A percentile compares a stretch with the other conserved stretches of the same genome.
Conservation (phyloP, 371 early-diverging fungal genomes). For the Mycotypha africana region DNA sequence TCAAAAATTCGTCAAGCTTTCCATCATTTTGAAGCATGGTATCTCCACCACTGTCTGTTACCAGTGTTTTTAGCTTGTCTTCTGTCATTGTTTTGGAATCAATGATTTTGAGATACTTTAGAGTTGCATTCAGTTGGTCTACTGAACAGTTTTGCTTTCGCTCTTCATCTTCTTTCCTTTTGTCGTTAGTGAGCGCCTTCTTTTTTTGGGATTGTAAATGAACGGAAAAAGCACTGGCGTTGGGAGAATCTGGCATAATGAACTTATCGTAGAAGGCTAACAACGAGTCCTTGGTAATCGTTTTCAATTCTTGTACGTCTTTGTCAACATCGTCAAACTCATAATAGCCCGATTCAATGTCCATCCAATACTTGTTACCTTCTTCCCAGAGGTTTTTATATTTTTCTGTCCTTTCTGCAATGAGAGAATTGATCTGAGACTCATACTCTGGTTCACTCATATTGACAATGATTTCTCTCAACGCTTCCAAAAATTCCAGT, state of each 20-base stretch:
- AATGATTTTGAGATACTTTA: slow-evolving; percentile 1
- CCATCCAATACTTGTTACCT: slow-evolving; percentile 67
- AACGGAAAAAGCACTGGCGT: slow-evolving; percentile 58
- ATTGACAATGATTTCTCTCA: slow-evolving; percentile 48
- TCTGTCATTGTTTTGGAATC: slow-evolving; percentile 5
- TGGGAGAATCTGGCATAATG: slow-evolving; percentile 50
- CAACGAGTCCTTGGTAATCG: slow-evolving; percentile 40
- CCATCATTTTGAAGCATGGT: slow-evolving; percentile 3
- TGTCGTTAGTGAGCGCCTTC: too few relatives aligned
- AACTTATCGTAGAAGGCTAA: slow-evolving; percentile 52
- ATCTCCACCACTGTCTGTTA: slow-evolving; percentile 1
- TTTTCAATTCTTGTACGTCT: slow-evolving; percentile 52
- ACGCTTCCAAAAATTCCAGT: slow-evolving; percentile 63
- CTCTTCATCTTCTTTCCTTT: slow-evolving; percentile 1
- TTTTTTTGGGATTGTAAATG: slow-evolving; percentile 55
- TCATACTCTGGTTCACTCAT: slow-evolving; percentile 71
- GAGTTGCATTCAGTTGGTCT: slow-evolving; percentile 14
- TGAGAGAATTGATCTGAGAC: slow-evolving; percentile 67
- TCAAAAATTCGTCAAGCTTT: too few relatives aligned
- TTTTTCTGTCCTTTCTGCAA: slow-evolving; percentile 69
- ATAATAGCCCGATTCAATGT: slow-evolving; percentile 73
- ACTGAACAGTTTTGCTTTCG: slow-evolving; percentile 7
- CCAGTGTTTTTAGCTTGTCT: slow-evolving; percentile 10
- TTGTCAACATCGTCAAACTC: slow-evolving; percentile 69
- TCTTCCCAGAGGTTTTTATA: slow-evolving; percentile 81